Conservation (phyloP, 2,329 filamentous ascomycete species). For the Fusarium torreyae region DNA sequence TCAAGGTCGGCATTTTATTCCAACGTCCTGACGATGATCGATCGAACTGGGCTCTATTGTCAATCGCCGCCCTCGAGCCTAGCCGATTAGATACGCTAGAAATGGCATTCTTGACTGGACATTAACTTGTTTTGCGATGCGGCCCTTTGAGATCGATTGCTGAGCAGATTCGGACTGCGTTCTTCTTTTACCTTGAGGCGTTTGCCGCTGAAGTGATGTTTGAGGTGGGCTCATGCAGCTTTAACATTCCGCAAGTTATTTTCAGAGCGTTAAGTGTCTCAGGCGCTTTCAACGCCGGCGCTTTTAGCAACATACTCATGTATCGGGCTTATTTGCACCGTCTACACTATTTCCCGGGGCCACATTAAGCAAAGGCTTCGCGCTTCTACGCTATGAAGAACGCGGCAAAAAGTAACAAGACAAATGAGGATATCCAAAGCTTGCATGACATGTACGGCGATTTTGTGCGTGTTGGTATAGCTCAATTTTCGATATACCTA, state of each 20-base stretch:
- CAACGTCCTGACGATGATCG: no score
- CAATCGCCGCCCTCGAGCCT: neutral
- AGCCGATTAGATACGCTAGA: neutral
- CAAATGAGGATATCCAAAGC: conserved; percentile 25
- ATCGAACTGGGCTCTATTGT: no score
- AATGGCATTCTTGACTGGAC: neutral
- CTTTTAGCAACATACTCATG: conserved; percentile 16
- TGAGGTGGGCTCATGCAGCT: neutral
- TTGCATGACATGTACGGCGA: conserved; percentile 29
- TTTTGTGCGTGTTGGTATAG: conserved; percentile 33
- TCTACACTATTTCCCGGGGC: conserved; percentile 24
- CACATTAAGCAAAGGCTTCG: conserved; percentile 18
- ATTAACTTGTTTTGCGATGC: neutral
- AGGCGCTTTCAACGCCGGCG: conserved; percentile 8
- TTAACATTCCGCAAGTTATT: neutral
- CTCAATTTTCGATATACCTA: no score
- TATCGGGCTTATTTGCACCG: conserved; percentile 33
- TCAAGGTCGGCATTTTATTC: no score
- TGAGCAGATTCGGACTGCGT: conserved; percentile 1
- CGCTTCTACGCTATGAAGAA: conserved; percentile 24
- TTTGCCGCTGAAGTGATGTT: neutral
- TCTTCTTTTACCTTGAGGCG: conserved; percentile 4
- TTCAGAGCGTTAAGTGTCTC: neutral
- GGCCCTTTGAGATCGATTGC: conserved; percentile 12
- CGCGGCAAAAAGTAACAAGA: conserved; percentile 1